Evolutionary conservation across 2,329 filamentous ascomycete species (phyloP), one percentile per base, ranked within the genome.

Genomic region (Sarocladium oryzae): DNA sequence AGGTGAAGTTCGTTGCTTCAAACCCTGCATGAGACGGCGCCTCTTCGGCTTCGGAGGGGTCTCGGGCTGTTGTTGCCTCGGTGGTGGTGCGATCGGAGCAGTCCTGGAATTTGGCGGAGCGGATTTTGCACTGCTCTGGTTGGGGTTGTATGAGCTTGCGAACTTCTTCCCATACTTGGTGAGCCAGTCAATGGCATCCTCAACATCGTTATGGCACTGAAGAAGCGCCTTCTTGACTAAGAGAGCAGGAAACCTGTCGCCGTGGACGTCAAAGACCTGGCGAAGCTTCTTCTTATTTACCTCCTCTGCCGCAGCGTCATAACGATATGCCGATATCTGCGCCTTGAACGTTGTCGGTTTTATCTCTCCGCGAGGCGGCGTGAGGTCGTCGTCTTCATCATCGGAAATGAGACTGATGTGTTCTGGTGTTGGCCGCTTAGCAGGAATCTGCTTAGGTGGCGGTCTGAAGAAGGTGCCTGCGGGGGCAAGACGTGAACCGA

Each of bases 401-500:
- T 79, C 76, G 2, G 74, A 71, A n/a, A 68, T 66, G 52, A 76
- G 71, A 15, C 74, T 69, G 45, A 79, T 71, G 23, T 76, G 62
- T 51, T 71, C 65, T 16, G 61, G 58, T 13, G 66, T 66, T 2
- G 70, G 64, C 18, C 66, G 61, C 55, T 71, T 73, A 8, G 33
- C 32, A 20, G 46, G 46, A 4, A 24, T 18, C 15, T 49, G 52
- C 51, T 60, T 59, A 24, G 66, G 62, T 3, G 72, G 76, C 35
- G 79, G 73, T 56, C 80, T 78, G 60, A 87, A 92, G 9, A 76
- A 67, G 0, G 89, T 95, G 6, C 89, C 87, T 41, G 83, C 78
- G 24, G 89, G 88, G 32, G 88, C 87, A 73, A 95, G 86, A 40
- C 81, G 69, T 55, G 74, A 82, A 37, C 46, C 46, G 20, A 49